These are phyloP conservation scores for Boletales sp. DNA, from an alignment of 768 basidiomycete genomes.

Conservation along the genomic window DNA sequence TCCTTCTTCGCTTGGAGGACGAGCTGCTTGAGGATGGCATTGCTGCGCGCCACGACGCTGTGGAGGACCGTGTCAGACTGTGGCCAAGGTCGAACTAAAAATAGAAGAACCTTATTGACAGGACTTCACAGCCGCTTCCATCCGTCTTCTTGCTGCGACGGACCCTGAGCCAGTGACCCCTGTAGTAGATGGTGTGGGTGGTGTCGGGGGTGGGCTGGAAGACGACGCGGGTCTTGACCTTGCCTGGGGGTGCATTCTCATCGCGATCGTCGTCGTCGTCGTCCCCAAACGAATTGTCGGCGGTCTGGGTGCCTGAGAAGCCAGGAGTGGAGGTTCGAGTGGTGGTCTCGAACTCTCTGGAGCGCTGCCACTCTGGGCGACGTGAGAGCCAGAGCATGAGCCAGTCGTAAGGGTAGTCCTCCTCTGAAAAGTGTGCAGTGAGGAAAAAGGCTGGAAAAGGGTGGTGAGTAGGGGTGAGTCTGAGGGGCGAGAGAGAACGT, in stretches of 20 bases:
- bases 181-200: constrained; percentile 86
- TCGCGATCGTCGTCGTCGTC: constrained; percentile 45
- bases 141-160: constrained; percentile 67
- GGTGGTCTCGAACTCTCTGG: constrained; percentile 86
- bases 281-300: constrained; percentile 57
- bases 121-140: constrained; percentile 63
- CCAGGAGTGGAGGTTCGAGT: constrained; percentile 68
- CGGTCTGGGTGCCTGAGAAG: constrained; percentile 41
- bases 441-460: constrained; percentile 67
- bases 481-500: constrained; percentile 30
- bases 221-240: constrained; percentile 73
- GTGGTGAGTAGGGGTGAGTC: constrained; percentile 5
- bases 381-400: constrained; percentile 88
- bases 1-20: constrained; percentile 87
- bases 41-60: constrained; percentile 81
- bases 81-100: constrained; percentile 8
- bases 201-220: constrained; percentile 88
- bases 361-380: constrained; percentile 84
- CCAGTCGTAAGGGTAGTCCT: constrained; percentile 90
- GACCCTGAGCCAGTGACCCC: constrained; percentile 80
- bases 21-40: constrained; percentile 83
- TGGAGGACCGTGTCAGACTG: constrained; percentile 8
- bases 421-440: constrained; percentile 86
- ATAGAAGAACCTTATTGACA: constrained; percentile 64
- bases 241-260: constrained; percentile 50